Percentiles rank a stretch among this genome's conserved stretches.
These are phyloP conservation scores for Tulasnella sp. DNA, from an alignment of 768 basidiomycete species.

Conservation along the genomic window DNA sequence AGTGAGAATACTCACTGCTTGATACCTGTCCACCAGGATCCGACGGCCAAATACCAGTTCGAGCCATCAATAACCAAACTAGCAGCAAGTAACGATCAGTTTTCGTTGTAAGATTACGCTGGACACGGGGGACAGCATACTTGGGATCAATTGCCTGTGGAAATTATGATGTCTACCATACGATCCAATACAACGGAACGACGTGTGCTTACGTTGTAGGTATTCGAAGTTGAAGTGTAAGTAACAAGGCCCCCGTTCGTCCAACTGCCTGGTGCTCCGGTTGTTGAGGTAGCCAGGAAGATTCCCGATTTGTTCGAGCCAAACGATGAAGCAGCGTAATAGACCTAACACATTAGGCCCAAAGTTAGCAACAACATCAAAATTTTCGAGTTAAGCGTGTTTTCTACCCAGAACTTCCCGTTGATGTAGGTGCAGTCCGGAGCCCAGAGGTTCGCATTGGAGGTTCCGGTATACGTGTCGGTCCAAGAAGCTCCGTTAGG, in stretches of 20 bases:
- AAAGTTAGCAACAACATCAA: neutral
- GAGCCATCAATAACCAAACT: constrained; percentile 37
- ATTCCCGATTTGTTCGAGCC: constrained; percentile 54
- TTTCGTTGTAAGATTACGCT: neutral
- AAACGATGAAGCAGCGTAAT: constrained; percentile 53
- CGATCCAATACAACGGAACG: neutral
- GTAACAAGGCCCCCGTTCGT: constrained; percentile 49
- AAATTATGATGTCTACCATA: neutral
- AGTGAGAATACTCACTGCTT: constrained; percentile 36
- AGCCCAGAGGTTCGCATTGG: constrained; percentile 12
- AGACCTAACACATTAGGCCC: constrained; percentile 39
- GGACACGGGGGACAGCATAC: neutral
- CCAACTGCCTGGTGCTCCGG: constrained; percentile 41
- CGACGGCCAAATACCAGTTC: constrained; percentile 50
- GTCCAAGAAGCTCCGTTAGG: constrained; percentile 10
- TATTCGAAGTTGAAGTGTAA: constrained; percentile 39
- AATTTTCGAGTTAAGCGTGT: neutral
- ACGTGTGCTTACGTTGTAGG: constrained; percentile 40
- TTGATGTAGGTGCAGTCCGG: constrained; percentile 6
- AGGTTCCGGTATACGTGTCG: constrained; percentile 3
- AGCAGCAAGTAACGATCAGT: neutral
- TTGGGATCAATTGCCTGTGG: constrained; percentile 52
- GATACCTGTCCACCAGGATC: constrained; percentile 57
- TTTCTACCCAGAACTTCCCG: neutral
- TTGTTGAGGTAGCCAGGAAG: constrained; percentile 51